phyloP scores from a whole-genome alignment of 2,329 filamentous ascomycete species.

The Nectriaceae sp. region DNA sequence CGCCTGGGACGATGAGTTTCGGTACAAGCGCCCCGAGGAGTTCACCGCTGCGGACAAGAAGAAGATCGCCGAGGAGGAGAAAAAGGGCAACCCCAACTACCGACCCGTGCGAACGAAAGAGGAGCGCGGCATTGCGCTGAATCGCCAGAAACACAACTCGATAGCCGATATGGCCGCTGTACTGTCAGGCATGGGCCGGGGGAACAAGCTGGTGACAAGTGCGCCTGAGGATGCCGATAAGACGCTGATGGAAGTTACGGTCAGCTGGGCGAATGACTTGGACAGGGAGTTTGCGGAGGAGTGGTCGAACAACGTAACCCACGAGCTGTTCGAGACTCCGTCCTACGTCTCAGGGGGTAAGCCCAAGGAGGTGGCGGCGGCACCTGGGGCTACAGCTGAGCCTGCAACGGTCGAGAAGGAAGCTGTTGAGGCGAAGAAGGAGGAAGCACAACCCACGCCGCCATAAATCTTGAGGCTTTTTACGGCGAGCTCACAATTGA shows the following conservation, averaged over 20 bases:
- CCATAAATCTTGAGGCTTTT: too few relatives aligned
- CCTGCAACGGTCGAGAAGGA: neutral
- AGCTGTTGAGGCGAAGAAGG: neutral
- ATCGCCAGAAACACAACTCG: constrained; percentile 61
- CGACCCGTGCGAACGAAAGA: constrained; percentile 37
- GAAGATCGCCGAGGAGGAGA: constrained; percentile 32
- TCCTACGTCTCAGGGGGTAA: constrained; percentile 20
- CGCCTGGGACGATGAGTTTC: constrained; percentile 55
- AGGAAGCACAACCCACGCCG: constrained; percentile 1
- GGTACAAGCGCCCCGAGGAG: constrained; percentile 40
- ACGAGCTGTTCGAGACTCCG: constrained; percentile 41
- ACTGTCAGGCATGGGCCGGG: constrained; percentile 52
- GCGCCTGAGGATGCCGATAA: constrained; percentile 19
- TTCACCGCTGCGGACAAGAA: constrained; percentile 36
- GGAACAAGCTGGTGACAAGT: constrained; percentile 48
- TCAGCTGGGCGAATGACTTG: constrained; percentile 54
- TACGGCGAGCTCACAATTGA: neutral
- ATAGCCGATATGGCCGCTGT: constrained; percentile 66
- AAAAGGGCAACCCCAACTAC: constrained; percentile 32
- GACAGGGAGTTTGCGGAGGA: constrained; percentile 48
- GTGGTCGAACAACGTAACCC: constrained; percentile 58
- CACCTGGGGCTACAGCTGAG: constrained; percentile 9
- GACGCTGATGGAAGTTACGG: constrained; percentile 42
- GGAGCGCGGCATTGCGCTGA: constrained; percentile 54
- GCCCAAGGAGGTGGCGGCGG: constrained; percentile 4